A percentile compares a stretch with the other conserved stretches of the same genome.
phyloP scores from a whole-genome alignment of 768 basidiomycete genomes.

The Tricholoma matsutake region DNA sequence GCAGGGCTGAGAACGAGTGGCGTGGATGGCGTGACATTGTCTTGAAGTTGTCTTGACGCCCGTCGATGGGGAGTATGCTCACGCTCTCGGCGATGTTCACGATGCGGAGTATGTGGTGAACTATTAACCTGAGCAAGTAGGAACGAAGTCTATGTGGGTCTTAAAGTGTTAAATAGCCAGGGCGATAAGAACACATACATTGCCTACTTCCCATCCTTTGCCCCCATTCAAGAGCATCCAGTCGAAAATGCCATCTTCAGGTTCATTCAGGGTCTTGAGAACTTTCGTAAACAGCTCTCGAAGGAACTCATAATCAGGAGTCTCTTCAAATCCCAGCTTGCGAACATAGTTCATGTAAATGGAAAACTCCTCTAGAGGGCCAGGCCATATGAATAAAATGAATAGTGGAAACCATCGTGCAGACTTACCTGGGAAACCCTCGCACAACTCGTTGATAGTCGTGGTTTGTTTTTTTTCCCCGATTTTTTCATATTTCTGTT shows the following conservation, averaged over 20 bases:
- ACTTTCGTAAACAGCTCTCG: slow-evolving; percentile 93
- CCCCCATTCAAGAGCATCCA: slow-evolving; percentile 96
- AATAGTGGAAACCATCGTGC: slow-evolving; percentile 4
- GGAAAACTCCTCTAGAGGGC: slow-evolving; percentile 81
- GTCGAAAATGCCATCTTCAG: slow-evolving; percentile 90
- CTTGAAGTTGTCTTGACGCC: slow-evolving; percentile 52
- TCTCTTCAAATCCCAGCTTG: slow-evolving; percentile 96
- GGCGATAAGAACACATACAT: slow-evolving; percentile 48
- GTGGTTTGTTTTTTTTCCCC: slow-evolving; percentile 99
- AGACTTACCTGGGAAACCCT: slow-evolving; percentile 88
- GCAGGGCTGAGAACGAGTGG: slow-evolving; percentile 65
- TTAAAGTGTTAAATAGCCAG: slow-evolving; percentile 8
- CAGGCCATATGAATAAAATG: slow-evolving; percentile 3
- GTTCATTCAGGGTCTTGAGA: slow-evolving; percentile 80
- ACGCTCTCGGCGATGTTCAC: slow-evolving; percentile 55
- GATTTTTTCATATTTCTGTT: slow-evolving; percentile 99
- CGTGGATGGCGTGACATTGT: slow-evolving; percentile 50
- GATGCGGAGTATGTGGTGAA: slow-evolving; percentile 51
- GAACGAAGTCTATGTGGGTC: slow-evolving; percentile 36
- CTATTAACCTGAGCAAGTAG: slow-evolving; percentile 50
- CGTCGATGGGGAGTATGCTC: slow-evolving; percentile 52
- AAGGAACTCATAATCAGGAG: slow-evolving; percentile 97
- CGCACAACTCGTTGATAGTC: slow-evolving; percentile 87
- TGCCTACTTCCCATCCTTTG: slow-evolving; percentile 92
- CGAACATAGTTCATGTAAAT: slow-evolving; percentile 99